Evolutionary conservation across 164 flowering plant genomes (phyloP).

Genomic region (Tetracentron sinense): DNA sequence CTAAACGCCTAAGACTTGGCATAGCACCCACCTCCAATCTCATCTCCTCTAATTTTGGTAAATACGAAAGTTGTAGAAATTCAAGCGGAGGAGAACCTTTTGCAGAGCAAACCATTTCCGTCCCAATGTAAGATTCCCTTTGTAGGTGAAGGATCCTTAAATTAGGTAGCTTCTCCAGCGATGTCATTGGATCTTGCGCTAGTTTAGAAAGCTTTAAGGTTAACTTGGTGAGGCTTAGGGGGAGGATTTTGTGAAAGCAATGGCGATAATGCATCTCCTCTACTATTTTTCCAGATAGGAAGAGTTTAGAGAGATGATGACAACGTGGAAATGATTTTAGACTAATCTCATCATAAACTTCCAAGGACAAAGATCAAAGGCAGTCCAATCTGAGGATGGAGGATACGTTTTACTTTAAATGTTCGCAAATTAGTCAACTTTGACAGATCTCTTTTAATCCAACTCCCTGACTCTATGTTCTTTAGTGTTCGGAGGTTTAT

Average conservation of each 20-base stretch:
- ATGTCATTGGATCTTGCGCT: slow-evolving; percentile 18
- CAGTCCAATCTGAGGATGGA: neutral
- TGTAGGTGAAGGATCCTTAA: slow-evolving; percentile 7
- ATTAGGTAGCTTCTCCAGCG: slow-evolving; percentile 19
- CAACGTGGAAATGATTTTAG: neutral
- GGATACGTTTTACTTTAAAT: neutral
- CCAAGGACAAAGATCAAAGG: neutral
- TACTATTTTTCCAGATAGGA: slow-evolving; percentile 11
- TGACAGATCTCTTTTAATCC: slow-evolving; percentile 6
- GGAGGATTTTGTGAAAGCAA: slow-evolving; percentile 11
- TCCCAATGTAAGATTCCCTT: slow-evolving; percentile 4
- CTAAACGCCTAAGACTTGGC: slow-evolving; percentile 16
- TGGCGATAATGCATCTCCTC: slow-evolving; percentile 3
- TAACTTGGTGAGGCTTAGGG: slow-evolving; percentile 16
- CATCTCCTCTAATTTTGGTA: slow-evolving; percentile 18
- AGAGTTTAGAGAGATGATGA: slow-evolving; percentile 7
- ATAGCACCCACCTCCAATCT: slow-evolving; percentile 23
- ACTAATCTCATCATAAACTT: too few species aligned
- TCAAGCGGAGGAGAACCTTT: slow-evolving; percentile 28
- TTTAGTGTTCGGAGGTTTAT: slow-evolving; percentile 18
- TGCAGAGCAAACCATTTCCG: slow-evolving; percentile 17
- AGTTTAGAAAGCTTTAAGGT: neutral
- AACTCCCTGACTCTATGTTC: neutral
- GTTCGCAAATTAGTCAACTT: slow-evolving; percentile 5
- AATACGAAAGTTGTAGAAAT: neutral